Base-by-base conservation (phyloP, 2,329 filamentous ascomycete genomes). In the Xylaria sp. region DNA sequence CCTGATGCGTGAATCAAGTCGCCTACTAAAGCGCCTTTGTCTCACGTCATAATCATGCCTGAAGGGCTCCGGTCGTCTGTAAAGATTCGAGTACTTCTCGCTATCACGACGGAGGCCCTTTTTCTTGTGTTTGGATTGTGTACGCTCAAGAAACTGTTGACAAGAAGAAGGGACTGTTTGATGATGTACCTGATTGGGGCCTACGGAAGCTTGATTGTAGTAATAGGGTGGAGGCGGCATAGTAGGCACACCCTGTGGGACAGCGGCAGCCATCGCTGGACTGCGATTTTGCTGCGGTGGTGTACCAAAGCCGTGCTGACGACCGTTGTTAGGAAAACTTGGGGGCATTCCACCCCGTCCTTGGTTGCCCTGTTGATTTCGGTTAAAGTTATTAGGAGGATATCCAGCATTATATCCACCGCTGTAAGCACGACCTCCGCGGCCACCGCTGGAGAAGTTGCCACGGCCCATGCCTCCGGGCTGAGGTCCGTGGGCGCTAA, bases 241-340 rank as follows among this genome's bases (percentile, higher is more conserved):
- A 83, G 91, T 89, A 71, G 92, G 90, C 2, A 36, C 91, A 92
- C 71, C 87, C 87, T 67, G 91, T 73, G 74, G 90, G 89, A 71
- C 92, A 88, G 83, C 91, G 91, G 71, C 86, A 83, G 77, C 81
- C 79, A 88, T 68, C 3, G 82, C 82, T 75, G 78, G 82, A 75
- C 78, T 85, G 78, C 75, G 77, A 64, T 75, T 76, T 54, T 75
- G 76, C 48, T 74, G 84, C 75, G 85, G 83, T 60, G 84, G 83
- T 79, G 87, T 87, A 9, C 79, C 79, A 70, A 72, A 78, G 46
- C 76, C 73, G 48, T 75, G 77, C 41, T 56, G 63, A 49, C 74
- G 77, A 52, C 81, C 82, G 66, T 84, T 83, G 71, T 84, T 83
- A 71, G 83, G 83, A 71, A 83, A 85, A 56, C 81, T 79, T 15